A percentile compares a stretch with the other conserved stretches of the same genome.
phyloP scores from a whole-genome alignment of 768 basidiomycete genomes.

The Tricholoma matsutake region DNA sequence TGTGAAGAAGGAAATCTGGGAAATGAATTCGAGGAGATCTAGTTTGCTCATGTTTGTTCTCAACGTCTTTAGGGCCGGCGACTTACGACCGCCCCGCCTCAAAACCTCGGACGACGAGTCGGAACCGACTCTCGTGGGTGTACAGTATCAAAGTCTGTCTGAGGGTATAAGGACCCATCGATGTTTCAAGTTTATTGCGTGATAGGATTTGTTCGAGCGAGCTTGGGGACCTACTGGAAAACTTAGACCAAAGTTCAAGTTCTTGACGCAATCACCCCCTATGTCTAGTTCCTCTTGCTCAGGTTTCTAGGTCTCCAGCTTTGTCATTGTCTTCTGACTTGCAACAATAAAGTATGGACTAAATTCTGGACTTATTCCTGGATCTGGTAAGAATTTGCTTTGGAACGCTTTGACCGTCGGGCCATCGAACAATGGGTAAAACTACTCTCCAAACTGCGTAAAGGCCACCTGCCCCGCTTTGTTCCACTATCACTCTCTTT shows the following conservation, averaged over 20 bases:
- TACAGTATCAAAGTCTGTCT: too few relatives aligned
- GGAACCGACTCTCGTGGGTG: too few relatives aligned
- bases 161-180: too few relatives aligned
- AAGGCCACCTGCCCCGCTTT: not conserved
- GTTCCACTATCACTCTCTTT: not conserved
- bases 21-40: not conserved
- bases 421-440: slow-evolving; percentile 2
- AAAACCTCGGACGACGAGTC: too few relatives aligned
- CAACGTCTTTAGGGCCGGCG: slow-evolving; percentile 10
- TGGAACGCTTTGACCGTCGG: not conserved
- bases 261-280: not conserved
- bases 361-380: not conserved
- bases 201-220: too few relatives aligned
- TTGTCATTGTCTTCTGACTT: not conserved
- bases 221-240: too few relatives aligned
- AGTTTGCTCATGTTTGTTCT: slow-evolving; percentile 14
- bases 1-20: not conserved
- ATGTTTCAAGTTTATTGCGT: too few relatives aligned
- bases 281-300: too few relatives aligned
- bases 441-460: not conserved
- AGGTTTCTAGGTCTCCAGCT: too few relatives aligned
- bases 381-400: not conserved
- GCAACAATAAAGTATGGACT: not conserved
- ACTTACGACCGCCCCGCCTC: not conserved
- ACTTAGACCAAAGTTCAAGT: too few relatives aligned